phyloP scores from a whole-genome alignment of 306 rosid genomes.

The Gynostemma pentaphyllum region DNA sequence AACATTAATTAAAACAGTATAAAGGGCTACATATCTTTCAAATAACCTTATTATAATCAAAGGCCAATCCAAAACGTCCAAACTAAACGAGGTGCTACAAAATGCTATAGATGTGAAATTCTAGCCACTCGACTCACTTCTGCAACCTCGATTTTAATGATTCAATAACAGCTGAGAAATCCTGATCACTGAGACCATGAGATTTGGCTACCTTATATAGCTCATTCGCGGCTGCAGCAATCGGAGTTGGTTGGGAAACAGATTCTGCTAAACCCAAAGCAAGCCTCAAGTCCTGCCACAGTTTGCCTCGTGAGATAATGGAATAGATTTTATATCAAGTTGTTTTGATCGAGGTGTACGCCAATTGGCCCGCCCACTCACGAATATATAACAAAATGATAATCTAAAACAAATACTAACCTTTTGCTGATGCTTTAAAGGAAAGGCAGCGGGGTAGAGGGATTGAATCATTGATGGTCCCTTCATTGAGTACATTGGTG shows the following conservation, averaged over 20 bases:
- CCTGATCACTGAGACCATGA: slow-evolving; percentile 70
- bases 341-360: no score
- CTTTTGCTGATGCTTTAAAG: slow-evolving; percentile 96
- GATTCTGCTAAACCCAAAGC: slow-evolving; percentile 88
- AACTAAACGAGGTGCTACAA: background rate
- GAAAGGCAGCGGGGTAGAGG: slow-evolving; percentile 75
- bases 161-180: slow-evolving; percentile 93
- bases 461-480: slow-evolving; percentile 93
- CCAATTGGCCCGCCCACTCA: no score
- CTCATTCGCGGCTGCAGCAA: slow-evolving; percentile 94
- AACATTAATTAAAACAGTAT: no score
- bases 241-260: slow-evolving; percentile 77
- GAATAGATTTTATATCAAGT: no score
- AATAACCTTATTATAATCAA: background rate
- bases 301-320: background rate
- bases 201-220: slow-evolving; percentile 89
- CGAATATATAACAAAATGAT: no score
- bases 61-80: background rate
- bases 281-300: slow-evolving; percentile 81
- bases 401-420: slow-evolving; percentile 26
- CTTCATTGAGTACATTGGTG: slow-evolving; percentile 85
- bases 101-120: background rate
- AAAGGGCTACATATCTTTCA: background rate
- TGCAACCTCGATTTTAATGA: slow-evolving; percentile 61
- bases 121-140: slow-evolving; percentile 10